Evolutionary conservation across 352 stramenopile species (phyloP), one percentile per base, ranked within the genome.

Genomic region (Globisporangium acanthophoron): DNA sequence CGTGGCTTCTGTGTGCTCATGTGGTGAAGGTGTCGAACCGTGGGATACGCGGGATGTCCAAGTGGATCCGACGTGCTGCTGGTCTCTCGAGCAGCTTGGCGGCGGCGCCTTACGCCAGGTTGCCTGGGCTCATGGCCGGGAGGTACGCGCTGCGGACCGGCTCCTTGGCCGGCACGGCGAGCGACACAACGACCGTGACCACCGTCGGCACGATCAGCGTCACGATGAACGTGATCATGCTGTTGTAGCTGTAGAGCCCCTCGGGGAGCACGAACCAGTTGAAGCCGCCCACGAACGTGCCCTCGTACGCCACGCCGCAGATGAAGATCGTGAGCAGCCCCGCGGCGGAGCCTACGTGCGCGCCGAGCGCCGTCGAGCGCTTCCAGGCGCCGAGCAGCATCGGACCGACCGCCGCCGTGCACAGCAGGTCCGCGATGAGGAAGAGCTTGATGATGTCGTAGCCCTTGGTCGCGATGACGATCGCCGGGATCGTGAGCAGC

Each of bases 181-280:
- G 67, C 43, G 82, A 90, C 33, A 89, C 71, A 20, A 29, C 65
- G 24, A 90, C 54, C 3, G 83, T 90, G 47, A 75, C 71, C 21
- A 73, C 50, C 0, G 72, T 71, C 24, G 83, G 83, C n/a, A 92
- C 60, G 48, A 90, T 61, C 9, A 90, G 66, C 18, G 76, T 74
- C 29, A 87, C 59, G 58, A 92, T 79, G 70, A 92, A 92, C 9
- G 81, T 90, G 60, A 90, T 71, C 80, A 92, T 90, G 54, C 76
- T 90, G 71, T 78, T 84, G 49, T 65, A 65, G 56, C 76, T 85
- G 68, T 90, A 92, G 21, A 90, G 74, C 18, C 80, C 80, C 49
- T 92, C 82, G 0, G 80, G 80, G 45, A 92, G 58, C 16, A 72
- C 72, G 49, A 92, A 92, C 80, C 78, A 88, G 59, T 88, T 74